A percentile compares a stretch with the other conserved stretches of the same genome.
Conservation (phyloP, 2,329 filamentous ascomycete genomes). For the Microascus cirrosus region DNA sequence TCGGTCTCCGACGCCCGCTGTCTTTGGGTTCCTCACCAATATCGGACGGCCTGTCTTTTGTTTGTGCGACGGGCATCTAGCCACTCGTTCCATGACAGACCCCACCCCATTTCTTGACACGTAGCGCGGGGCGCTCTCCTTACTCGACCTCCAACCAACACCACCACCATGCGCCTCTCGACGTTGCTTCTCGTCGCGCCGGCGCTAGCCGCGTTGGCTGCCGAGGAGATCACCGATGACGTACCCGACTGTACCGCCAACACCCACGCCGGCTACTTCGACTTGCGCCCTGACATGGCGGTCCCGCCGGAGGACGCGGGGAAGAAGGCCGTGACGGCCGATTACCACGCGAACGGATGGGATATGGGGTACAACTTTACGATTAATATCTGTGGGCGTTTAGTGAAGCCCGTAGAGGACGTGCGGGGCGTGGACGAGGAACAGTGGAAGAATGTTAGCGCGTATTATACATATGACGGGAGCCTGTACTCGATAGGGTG, state of each 20-base stretch:
- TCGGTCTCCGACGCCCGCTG: neutral
- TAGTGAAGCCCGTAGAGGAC: conserved; percentile 54
- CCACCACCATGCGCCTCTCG: conserved; percentile 1
- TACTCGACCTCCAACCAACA: neutral
- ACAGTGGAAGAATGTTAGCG: conserved; percentile 64
- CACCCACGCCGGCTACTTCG: conserved; percentile 43
- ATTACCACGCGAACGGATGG: conserved; percentile 58
- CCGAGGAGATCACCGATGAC: conserved; percentile 24
- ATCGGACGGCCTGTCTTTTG: neutral
- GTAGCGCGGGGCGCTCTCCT: neutral
- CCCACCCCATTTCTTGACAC: neutral
- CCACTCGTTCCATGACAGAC: neutral
- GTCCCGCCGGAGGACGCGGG: conserved; percentile 25
- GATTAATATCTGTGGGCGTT: conserved; percentile 67
- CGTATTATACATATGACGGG: conserved; percentile 58
- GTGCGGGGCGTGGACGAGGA: conserved; percentile 53
- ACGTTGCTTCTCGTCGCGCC: conserved; percentile 18
- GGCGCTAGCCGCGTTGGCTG: conserved; percentile 11
- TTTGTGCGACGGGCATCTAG: neutral
- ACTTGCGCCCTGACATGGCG: conserved; percentile 44
- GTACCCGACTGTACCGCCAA: conserved; percentile 42
- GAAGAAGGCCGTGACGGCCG: conserved; percentile 26
- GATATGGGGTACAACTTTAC: conserved; percentile 78
- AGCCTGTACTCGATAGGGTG: conserved; percentile 66
- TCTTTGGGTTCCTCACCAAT: neutral